These are phyloP conservation scores for Verruconis gallopava DNA, from an alignment of 2,329 filamentous ascomycete genomes.

Conservation along the genomic window DNA sequence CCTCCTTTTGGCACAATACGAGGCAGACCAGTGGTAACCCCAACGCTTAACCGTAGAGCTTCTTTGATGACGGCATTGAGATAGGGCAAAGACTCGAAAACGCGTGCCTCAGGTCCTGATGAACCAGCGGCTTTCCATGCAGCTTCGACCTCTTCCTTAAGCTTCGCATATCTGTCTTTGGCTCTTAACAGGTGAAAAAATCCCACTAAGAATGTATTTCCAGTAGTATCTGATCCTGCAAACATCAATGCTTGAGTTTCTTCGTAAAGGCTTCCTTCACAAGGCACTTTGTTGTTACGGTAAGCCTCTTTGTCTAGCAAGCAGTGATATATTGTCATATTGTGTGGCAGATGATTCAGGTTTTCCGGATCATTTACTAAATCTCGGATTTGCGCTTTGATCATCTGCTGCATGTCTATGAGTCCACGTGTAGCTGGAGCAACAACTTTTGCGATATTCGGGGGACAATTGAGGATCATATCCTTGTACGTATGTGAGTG, in stretches of 20 bases:
- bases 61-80: constrained; percentile 9
- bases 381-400: constrained; percentile 21
- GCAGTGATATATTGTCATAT: constrained; percentile 26
- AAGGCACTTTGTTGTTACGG: constrained; percentile 21
- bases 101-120: background rate
- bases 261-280: constrained; percentile 25
- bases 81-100: constrained; percentile 6
- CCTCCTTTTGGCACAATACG: background rate
- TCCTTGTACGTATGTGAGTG: constrained; percentile 26
- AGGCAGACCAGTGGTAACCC: background rate
- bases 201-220: constrained; percentile 17
- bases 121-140: constrained; percentile 11
- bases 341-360: constrained; percentile 22
- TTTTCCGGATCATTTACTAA: constrained; percentile 20
- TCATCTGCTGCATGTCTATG: constrained; percentile 26
- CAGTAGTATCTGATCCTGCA: constrained; percentile 29
- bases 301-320: constrained; percentile 22
- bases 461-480: constrained; percentile 25
- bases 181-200: constrained; percentile 20
- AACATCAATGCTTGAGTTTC: constrained; percentile 27
- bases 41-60: background rate
- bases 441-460: constrained; percentile 22
- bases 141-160: constrained; percentile 17
- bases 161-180: constrained; percentile 14
- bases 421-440: constrained; percentile 25